A percentile compares a stretch with the other conserved stretches of the same genome.
Evolutionary conservation across 768 basidiomycete genomes (phyloP).

Genomic region (Calocera viscosa): DNA sequence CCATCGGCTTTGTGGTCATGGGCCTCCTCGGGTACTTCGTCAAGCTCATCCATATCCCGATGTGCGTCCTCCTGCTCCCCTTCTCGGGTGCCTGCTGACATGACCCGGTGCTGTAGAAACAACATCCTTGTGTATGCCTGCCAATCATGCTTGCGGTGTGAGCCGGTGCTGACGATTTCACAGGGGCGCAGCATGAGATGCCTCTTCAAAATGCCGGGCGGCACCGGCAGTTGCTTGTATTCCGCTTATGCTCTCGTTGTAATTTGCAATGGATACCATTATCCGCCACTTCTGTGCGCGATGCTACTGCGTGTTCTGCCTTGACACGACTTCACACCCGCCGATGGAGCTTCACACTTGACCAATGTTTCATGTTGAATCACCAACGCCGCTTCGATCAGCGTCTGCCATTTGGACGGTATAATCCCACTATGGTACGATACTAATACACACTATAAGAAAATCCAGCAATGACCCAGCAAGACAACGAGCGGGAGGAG

Average conservation of each 20-base stretch:
- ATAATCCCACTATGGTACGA: neutral
- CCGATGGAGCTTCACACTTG: no score
- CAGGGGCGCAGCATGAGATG: neutral
- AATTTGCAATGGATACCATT: neutral
- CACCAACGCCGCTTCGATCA: no score
- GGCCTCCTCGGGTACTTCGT: slow-evolving; percentile 99
- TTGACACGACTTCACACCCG: no score
- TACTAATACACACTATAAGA: neutral
- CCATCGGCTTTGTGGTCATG: slow-evolving; percentile 96
- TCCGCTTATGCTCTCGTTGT: neutral
- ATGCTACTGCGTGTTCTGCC: no score
- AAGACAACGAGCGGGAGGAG: neutral
- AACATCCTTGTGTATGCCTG: slow-evolving; percentile 89
- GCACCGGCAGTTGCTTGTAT: neutral
- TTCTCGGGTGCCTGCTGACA: slow-evolving; percentile 1
- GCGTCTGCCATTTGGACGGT: no score
- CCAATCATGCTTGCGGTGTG: neutral
- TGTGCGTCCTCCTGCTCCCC: slow-evolving; percentile 49
- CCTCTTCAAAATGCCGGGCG: neutral
- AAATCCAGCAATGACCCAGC: neutral
- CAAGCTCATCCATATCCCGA: slow-evolving; percentile 95
- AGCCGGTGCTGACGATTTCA: neutral
- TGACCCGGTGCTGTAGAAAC: slow-evolving; percentile 49
- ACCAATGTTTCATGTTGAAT: no score
- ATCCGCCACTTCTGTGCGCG: no score